Conservation (phyloP, 2,329 filamentous ascomycete species). For the Emmonsia crescens region DNA sequence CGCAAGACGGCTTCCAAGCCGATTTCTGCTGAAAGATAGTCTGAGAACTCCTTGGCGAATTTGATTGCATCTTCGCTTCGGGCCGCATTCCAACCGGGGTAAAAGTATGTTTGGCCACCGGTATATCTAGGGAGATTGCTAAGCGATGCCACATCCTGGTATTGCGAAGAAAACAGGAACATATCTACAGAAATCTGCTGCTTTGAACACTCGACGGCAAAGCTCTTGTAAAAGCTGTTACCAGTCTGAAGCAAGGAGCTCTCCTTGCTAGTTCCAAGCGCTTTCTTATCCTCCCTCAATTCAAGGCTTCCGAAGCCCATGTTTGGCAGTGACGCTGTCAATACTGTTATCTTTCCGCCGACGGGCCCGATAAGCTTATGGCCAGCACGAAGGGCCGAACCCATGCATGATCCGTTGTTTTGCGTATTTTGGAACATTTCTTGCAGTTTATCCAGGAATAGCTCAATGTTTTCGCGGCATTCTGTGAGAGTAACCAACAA, state of each 20-base stretch:
- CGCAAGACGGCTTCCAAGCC: constrained; percentile 91
- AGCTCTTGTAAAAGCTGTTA: constrained; percentile 97
- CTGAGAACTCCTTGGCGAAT: constrained; percentile 92
- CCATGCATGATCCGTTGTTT: constrained; percentile 84
- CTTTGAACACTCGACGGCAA: constrained; percentile 97
- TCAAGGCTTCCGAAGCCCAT: constrained; percentile 81
- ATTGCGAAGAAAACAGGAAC: constrained; percentile 92
- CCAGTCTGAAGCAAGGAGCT: constrained; percentile 76
- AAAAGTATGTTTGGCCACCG: constrained; percentile 96
- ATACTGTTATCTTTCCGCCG: constrained; percentile 86
- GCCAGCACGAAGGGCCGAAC: constrained; percentile 79
- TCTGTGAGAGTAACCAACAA: constrained; percentile 81
- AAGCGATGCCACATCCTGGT: constrained; percentile 92
- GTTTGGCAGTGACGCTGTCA: constrained; percentile 84
- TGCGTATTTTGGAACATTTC: constrained; percentile 96
- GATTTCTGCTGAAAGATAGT: constrained; percentile 93
- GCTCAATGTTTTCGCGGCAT: constrained; percentile 81
- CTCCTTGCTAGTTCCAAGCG: constrained; percentile 89
- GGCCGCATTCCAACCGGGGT: constrained; percentile 93
- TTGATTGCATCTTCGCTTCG: constrained; percentile 93
- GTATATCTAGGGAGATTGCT: constrained; percentile 95
- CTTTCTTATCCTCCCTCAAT: constrained; percentile 91
- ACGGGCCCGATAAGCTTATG: constrained; percentile 93
- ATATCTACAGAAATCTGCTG: constrained; percentile 98
- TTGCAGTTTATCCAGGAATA: constrained; percentile 80